A percentile compares a stretch with the other conserved stretches of the same genome.
Evolutionary conservation across 2,329 filamentous ascomycete genomes (phyloP).

Genomic region (Alternaria arbusti): DNA sequence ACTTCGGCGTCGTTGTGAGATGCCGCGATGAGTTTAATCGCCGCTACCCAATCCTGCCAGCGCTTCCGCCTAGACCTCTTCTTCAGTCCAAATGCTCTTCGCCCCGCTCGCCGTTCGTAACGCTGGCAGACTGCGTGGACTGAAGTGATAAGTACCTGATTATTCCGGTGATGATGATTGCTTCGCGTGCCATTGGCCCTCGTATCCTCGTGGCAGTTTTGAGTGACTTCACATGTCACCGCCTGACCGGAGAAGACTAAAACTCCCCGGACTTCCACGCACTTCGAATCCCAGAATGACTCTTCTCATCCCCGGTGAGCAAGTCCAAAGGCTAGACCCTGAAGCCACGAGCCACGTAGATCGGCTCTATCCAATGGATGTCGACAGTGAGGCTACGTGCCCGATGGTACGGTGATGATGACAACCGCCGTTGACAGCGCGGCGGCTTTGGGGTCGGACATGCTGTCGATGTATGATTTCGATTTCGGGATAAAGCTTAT

Average conservation of each 20-base stretch:
- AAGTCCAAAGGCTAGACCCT: not conserved
- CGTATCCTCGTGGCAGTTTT: not conserved
- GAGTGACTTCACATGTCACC: not conserved
- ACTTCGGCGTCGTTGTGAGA: not conserved
- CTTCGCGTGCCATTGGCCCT: not conserved
- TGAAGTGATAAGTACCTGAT: not conserved
- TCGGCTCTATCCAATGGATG: not conserved
- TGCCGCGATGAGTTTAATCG: not conserved
- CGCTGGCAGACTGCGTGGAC: not conserved
- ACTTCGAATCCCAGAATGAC: too few species aligned
- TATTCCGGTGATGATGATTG: not conserved
- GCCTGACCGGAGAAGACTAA: not conserved
- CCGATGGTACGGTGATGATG: constrained; percentile 21
- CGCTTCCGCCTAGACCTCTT: not conserved
- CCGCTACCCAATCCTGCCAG: not conserved
- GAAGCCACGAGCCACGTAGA: not conserved
- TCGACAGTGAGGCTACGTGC: not conserved
- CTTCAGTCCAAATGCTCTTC: not conserved
- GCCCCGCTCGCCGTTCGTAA: not conserved
- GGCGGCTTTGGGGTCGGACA: constrained; percentile 24
- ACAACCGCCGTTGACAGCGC: constrained; percentile 25
- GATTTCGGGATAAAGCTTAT: not conserved
- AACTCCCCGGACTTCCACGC: not conserved
- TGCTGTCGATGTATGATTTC: not conserved
- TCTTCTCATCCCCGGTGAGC: not conserved